A percentile compares a stretch with the other conserved stretches of the same genome.
These are phyloP conservation scores for Perkinsela sp. DNA, from an alignment of 208 protist genomes.

Conservation along the genomic window DNA sequence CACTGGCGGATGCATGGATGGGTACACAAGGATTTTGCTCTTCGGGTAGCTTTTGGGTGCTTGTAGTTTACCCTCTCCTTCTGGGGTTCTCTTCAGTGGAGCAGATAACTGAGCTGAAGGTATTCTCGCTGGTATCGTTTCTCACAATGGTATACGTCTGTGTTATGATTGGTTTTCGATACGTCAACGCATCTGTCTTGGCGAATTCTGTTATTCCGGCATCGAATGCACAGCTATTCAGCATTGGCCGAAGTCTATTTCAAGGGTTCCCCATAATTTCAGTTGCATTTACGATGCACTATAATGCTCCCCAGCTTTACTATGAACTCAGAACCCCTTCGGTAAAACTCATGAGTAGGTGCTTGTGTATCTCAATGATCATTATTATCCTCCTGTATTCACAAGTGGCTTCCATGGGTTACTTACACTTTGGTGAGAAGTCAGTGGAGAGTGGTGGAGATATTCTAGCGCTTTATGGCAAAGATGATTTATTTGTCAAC, in stretches of 20 bases:
- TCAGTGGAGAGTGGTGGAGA: conserved; percentile 16
- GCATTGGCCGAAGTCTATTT: conserved; percentile 3
- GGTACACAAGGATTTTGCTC: conserved; percentile 1
- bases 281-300: conserved; percentile 12
- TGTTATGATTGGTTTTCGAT: conserved; percentile 15
- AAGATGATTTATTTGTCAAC: conserved; percentile 19
- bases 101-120: conserved; percentile 50
- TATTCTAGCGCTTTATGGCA: conserved; percentile 24
- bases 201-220: conserved; percentile 1
- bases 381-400: conserved; percentile 24
- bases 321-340: conserved; percentile 20
- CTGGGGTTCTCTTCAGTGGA: conserved; percentile 21
- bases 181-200: neutral
- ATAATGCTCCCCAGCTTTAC: conserved; percentile 42
- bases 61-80: conserved; percentile 18
- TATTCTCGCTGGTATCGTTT: conserved; percentile 36
- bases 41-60: conserved; percentile 10
- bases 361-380: conserved; percentile 18
- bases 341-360: conserved; percentile 19
- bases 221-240: neutral
- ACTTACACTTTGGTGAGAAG: conserved; percentile 24
- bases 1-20: conserved; percentile 2
- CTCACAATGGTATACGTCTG: conserved; percentile 48
- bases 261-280: conserved; percentile 7
- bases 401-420: conserved; percentile 19